These are phyloP conservation scores for Tuber borchii DNA, from an alignment of 495 filamentous ascomycete species.

Conservation along the genomic window DNA sequence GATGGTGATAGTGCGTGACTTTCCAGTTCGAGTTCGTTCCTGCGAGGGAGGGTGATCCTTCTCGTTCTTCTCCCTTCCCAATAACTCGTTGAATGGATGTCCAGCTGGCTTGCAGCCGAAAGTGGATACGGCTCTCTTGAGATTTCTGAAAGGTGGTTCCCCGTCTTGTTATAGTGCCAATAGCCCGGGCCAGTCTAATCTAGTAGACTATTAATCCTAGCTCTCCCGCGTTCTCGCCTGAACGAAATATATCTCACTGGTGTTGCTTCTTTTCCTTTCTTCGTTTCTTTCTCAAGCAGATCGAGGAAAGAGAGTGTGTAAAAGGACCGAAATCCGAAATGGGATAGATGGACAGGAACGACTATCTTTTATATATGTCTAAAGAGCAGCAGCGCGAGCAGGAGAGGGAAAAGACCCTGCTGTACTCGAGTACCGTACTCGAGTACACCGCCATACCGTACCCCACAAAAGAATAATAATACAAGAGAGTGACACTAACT, in stretches of 20 bases:
- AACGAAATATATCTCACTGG: not conserved
- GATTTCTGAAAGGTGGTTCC: not conserved
- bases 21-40: constrained; percentile 1
- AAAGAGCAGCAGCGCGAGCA: not conserved
- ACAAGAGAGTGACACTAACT: not conserved
- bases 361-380: not conserved
- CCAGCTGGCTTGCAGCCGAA: not conserved
- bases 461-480: not conserved
- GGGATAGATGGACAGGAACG: not conserved
- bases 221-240: not conserved
- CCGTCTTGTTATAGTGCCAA: not conserved
- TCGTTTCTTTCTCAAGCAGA: not conserved
- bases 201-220: not conserved
- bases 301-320: no score
- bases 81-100: not conserved
- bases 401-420: not conserved
- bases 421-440: not conserved
- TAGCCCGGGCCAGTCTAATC: not conserved
- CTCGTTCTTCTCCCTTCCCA: not conserved
- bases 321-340: not conserved
- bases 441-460: not conserved
- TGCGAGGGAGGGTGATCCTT: not conserved
- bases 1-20: not conserved
- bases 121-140: not conserved
- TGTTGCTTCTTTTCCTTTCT: not conserved